A percentile compares a stretch with the other conserved stretches of the same genome.
Evolutionary conservation across 2,329 filamentous ascomycete species (phyloP).

Genomic region (Fusarium anguioides): DNA sequence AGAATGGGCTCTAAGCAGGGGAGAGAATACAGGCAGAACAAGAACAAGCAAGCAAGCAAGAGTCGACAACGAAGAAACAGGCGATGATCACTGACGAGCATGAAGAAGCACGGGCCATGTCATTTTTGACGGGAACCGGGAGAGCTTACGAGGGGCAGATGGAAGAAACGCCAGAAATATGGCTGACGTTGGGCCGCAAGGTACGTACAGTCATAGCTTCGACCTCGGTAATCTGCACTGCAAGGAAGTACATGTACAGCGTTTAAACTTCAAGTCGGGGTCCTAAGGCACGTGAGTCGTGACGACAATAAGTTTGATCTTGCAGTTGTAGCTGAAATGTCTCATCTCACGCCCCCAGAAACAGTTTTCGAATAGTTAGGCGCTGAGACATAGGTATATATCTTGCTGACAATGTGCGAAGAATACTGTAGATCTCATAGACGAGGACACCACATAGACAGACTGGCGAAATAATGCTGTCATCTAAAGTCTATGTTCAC

Average conservation of each 20-base stretch:
- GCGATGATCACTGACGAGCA: conserved; percentile 29
- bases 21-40: conserved; percentile 1
- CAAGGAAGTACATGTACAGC: conserved; percentile 26
- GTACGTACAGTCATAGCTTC: conserved; percentile 26
- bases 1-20: background rate
- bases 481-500: no score
- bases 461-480: no score
- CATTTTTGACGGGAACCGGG: no score
- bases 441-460: background rate
- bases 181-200: conserved; percentile 38
- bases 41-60: no score
- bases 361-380: background rate
- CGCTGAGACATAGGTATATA: background rate
- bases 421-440: background rate
- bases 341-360: conserved; percentile 23
- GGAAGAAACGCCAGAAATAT: background rate
- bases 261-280: conserved; percentile 1
- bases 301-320: conserved; percentile 12
- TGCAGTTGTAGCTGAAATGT: conserved; percentile 21
- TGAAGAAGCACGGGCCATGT: conserved; percentile 40
- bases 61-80: conserved; percentile 17
- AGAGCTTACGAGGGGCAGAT: conserved; percentile 39
- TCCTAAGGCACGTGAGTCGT: conserved; percentile 33
- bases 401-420: conserved; percentile 12
- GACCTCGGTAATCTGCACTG: conserved; percentile 10